Evolutionary conservation across 257 asterid species (phyloP).

Genomic region (Parsonsia alboflavescens): DNA sequence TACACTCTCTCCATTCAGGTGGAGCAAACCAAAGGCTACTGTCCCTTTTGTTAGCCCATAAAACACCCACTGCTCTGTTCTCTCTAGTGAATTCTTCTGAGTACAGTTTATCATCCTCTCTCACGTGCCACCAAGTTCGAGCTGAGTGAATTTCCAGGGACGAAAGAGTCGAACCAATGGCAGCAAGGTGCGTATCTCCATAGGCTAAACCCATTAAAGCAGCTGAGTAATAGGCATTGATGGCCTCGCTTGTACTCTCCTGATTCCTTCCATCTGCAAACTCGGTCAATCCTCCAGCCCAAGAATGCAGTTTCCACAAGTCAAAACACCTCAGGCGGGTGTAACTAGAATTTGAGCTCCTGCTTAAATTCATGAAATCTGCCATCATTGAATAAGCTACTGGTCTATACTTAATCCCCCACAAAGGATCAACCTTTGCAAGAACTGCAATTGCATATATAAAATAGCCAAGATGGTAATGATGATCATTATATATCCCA

Average conservation of each 20-base stretch:
- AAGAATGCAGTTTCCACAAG: constrained; percentile 78
- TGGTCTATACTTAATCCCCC: constrained; percentile 79
- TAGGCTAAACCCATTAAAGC: constrained; percentile 89
- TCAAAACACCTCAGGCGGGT: constrained; percentile 83
- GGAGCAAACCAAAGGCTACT: constrained; percentile 94
- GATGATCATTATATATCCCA: constrained; percentile 86
- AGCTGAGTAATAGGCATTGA: constrained; percentile 88
- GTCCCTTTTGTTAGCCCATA: constrained; percentile 88
- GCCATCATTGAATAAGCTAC: constrained; percentile 83
- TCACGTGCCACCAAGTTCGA: constrained; percentile 89
- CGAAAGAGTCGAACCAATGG: constrained; percentile 59
- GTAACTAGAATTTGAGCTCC: constrained; percentile 40
- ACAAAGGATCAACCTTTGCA: constrained; percentile 74
- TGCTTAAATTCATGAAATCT: constrained; percentile 73
- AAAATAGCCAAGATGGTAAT: constrained; percentile 82
- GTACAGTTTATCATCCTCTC: constrained; percentile 43
- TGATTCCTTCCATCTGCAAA: constrained; percentile 92
- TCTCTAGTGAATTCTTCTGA: constrained; percentile 51
- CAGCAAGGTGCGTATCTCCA: constrained; percentile 77
- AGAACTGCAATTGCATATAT: constrained; percentile 79
- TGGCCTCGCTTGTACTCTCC: constrained; percentile 93
- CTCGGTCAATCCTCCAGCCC: constrained; percentile 95
- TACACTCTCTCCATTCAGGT: constrained; percentile 66
- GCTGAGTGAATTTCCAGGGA: constrained; percentile 85
- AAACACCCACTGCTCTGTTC: constrained; percentile 77